phyloP scores from a whole-genome alignment of 495 filamentous ascomycete genomes.

The Podospora didyma region DNA sequence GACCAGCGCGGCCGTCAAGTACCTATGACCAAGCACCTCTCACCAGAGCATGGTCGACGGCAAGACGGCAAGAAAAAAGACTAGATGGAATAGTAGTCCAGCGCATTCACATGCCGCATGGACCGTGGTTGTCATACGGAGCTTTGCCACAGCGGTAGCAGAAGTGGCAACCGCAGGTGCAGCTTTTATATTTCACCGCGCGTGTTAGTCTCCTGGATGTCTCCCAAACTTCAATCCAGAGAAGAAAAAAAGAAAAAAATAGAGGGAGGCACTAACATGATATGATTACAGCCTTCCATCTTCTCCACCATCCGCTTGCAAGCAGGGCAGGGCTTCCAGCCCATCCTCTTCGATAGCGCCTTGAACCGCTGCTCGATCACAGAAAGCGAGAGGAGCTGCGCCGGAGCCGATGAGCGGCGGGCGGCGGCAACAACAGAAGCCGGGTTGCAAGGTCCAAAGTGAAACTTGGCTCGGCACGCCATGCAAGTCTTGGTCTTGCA shows the following conservation, averaged over 20 bases:
- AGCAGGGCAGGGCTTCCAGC: conserved; percentile 12
- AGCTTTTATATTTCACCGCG: neutral
- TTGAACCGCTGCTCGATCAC: neutral
- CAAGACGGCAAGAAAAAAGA: too few species aligned
- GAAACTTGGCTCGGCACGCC: conserved; percentile 3
- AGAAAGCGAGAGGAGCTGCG: neutral
- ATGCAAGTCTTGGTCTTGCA: conserved; percentile 12
- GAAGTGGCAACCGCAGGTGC: conserved; percentile 15
- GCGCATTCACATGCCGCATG: conserved; percentile 6
- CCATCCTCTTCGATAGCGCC: neutral
- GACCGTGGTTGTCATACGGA: conserved; percentile 9
- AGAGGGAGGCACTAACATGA: conserved; percentile 2
- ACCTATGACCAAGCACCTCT: too few species aligned
- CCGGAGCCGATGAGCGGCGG: neutral
- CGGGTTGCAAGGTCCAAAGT: conserved; percentile 2
- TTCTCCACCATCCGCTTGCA: conserved; percentile 12
- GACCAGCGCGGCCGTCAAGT: too few species aligned
- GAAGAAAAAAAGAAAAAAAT: neutral
- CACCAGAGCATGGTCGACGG: too few species aligned
- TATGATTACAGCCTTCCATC: conserved; percentile 15
- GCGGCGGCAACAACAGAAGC: too few species aligned
- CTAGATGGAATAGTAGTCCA: too few species aligned
- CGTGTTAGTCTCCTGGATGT: neutral
- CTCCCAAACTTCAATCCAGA: neutral
- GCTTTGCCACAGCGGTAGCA: conserved; percentile 21